phyloP scores from a whole-genome alignment of 805 yeast genomes.

The Kazachstania bromeliacearum region DNA sequence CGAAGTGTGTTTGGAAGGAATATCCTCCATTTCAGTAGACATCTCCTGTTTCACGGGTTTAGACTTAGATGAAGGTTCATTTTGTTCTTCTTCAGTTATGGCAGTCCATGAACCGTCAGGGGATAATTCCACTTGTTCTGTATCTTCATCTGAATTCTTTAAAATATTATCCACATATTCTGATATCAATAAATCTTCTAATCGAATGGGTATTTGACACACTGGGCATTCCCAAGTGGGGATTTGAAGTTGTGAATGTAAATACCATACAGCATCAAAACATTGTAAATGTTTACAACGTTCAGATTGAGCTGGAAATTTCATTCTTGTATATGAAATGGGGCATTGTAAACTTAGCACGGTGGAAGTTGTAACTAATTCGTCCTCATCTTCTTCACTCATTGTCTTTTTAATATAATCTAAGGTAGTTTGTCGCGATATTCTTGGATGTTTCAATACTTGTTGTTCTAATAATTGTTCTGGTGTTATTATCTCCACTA shows the following conservation, averaged over 20 bases:
- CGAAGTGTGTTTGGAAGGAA: not conserved
- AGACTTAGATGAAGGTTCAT: conserved; percentile 2
- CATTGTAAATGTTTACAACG: conserved; percentile 78
- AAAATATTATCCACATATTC: conserved; percentile 65
- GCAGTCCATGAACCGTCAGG: conserved; percentile 69
- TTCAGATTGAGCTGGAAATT: conserved; percentile 59
- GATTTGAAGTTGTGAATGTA: conserved; percentile 67
- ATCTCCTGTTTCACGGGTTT: conserved; percentile 7
- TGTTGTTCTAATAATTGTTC: conserved; percentile 29
- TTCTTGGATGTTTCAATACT: conserved; percentile 40
- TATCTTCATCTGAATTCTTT: conserved; percentile 40
- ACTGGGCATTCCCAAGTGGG: conserved; percentile 88
- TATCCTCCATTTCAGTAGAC: not conserved
- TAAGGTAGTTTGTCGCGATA: conserved; percentile 43
- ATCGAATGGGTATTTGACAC: conserved; percentile 46
- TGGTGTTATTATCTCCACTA: conserved; percentile 41
- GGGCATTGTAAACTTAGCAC: conserved; percentile 71
- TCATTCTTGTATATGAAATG: conserved; percentile 59
- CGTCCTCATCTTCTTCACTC: conserved; percentile 50
- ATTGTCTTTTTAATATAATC: conserved; percentile 34
- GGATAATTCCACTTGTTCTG: conserved; percentile 56
- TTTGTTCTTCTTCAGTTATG: conserved; percentile 20
- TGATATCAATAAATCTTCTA: conserved; percentile 58
- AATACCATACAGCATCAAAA: conserved; percentile 69
- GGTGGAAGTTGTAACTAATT: conserved; percentile 56